A percentile compares a stretch with the other conserved stretches of the same genome.
These are phyloP conservation scores for Rhododendron ovatum DNA, from an alignment of 148 eudicot species.

Conservation along the genomic window DNA sequence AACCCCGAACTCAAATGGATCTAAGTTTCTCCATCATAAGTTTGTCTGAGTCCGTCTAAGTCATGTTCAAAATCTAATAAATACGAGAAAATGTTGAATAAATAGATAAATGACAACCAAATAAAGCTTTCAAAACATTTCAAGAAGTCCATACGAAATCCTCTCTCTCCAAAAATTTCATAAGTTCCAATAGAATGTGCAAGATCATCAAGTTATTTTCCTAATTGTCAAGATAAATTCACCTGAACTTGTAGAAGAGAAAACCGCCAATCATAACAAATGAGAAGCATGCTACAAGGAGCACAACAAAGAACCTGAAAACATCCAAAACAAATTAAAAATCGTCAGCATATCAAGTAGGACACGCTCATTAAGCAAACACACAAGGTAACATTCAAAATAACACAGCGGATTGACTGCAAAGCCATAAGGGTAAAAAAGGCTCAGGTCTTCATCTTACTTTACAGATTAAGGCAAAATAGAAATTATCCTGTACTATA, in stretches of 20 bases:
- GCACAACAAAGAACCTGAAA: conserved; percentile 21
- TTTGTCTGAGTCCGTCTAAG: background rate
- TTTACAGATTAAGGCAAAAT: background rate
- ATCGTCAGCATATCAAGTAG: background rate
- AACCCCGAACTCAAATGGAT: background rate
- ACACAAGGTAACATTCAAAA: background rate
- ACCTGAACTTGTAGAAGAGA: conserved; percentile 68
- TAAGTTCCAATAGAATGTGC: background rate
- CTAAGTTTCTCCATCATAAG: background rate
- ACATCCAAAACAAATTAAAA: conserved; percentile 9
- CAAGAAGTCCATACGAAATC: background rate
- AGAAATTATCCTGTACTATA: background rate
- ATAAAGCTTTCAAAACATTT: background rate
- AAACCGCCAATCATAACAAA: conserved; percentile 25
- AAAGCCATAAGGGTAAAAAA: background rate
- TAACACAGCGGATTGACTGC: background rate
- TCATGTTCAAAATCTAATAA: background rate
- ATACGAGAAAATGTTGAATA: background rate
- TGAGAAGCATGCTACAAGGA: conserved; percentile 22
- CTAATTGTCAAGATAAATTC: conserved; percentile 9
- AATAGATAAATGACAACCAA: background rate
- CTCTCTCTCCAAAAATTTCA: background rate
- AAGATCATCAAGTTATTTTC: background rate
- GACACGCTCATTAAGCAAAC: background rate
- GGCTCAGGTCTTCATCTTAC: background rate